Percentiles rank a stretch among this genome's conserved stretches.
These are phyloP conservation scores for Exophiala mesophila DNA, from an alignment of 2,329 filamentous ascomycete species.

Conservation along the genomic window DNA sequence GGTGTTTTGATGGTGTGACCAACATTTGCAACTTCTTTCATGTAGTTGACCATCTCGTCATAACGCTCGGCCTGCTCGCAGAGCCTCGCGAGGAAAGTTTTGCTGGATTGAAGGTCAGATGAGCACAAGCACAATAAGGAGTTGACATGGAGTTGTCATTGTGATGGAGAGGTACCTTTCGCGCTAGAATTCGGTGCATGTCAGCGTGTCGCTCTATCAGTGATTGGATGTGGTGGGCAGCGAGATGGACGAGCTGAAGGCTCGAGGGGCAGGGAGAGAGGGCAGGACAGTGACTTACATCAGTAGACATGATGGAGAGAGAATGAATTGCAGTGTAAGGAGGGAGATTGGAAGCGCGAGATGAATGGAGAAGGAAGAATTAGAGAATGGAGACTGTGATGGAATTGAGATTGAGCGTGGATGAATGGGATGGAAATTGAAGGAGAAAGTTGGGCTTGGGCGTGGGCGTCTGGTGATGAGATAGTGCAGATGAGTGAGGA, in stretches of 20 bases:
- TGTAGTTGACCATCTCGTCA: slow-evolving; percentile 99
- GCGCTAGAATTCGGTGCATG: slow-evolving; percentile 60
- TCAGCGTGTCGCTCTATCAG: no score
- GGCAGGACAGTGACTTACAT: slow-evolving; percentile 47
- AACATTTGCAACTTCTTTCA: slow-evolving; percentile 99
- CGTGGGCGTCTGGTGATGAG: slow-evolving; percentile 6
- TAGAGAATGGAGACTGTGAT: slow-evolving; percentile 14
- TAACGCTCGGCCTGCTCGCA: slow-evolving; percentile 99
- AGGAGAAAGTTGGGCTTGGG: no score
- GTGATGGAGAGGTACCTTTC: slow-evolving; percentile 62
- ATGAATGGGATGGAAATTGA: slow-evolving; percentile 1
- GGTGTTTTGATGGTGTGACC: slow-evolving; percentile 25
- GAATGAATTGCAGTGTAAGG: slow-evolving; percentile 41
- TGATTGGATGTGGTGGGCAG: no score
- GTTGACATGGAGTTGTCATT: no score
- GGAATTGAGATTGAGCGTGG: slow-evolving; percentile 14
- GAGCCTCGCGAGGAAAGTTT: slow-evolving; percentile 99
- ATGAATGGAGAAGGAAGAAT: slow-evolving; percentile 13
- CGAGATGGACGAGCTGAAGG: slow-evolving; percentile 18
- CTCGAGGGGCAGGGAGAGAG: slow-evolving; percentile 11
- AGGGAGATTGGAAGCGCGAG: slow-evolving; percentile 16
- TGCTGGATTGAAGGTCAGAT: slow-evolving; percentile 65
- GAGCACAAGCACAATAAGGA: no score
- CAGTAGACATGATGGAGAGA: slow-evolving; percentile 54
- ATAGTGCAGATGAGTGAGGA: neutral